Evolutionary conservation across 257 asterid species (phyloP), one percentile per base, ranked within the genome.

Genomic region (Ocimum tenuiflorum): DNA sequence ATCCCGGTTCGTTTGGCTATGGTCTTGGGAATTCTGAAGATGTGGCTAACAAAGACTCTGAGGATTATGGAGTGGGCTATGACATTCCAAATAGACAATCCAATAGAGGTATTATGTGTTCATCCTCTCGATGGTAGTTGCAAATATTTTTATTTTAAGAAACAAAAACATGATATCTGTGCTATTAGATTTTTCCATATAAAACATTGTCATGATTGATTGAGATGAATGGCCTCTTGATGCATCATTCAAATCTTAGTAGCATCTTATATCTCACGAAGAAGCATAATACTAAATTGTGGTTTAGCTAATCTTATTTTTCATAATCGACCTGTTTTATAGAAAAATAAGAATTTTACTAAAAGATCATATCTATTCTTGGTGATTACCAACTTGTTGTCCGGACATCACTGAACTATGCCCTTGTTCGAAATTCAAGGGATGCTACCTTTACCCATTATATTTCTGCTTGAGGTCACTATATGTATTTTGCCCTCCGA

Each of bases 51-150:
- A 77, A 78, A 64, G 85, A 77, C 53, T 68, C 86, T 68, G 82
- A 83, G 47, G 84, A 77, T 62, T 85, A 69, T 69, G 82, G 78
- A 24, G 88, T 79, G 73, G 78, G 72, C 75, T 82, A 85, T 73
- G 87, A 77, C 53, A 56, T 80, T 63, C 74, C 84, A 23, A 78
- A 69, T 60, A 80, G 88, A 67, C 83, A 85, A 70, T 57, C 84
- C 75, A 80, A 60, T 67, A 85, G 88, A 80, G 91, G 91, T 84
- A 82, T 27, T 63, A 3, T 27, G 24, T 58, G 19, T 57, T 58
- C 59, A 19, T 64, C 39, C 49, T 70, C 46, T 50, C 31, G 4
- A 47, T 63, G 4, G 38, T 49, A 58, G 20, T 29, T 58, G 24
- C 46, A 19, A 17, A 65, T 29, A 14, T 9, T 31, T 18, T 68